Evolutionary conservation across 345 rosid genomes (phyloP), one percentile per base, ranked within the genome.

Genomic region (Boechera stricta): DNA sequence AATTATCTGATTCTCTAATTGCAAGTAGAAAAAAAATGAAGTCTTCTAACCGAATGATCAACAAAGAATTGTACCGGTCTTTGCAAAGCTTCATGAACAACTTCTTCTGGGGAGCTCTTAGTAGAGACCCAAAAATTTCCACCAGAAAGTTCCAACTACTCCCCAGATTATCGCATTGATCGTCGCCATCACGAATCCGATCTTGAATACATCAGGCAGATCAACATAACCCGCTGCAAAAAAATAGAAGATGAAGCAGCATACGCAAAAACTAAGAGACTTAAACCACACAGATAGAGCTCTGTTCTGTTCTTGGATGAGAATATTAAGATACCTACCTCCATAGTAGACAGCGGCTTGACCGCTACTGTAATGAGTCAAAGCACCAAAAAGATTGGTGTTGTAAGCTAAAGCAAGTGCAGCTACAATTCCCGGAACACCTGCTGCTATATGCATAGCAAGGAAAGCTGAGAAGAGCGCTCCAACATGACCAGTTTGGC

Each of bases 321-420:
- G 28, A 45, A 58, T 60, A 6, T 52, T 31, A 38, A 41, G 21
- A 56, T 48, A 41, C 99, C 97, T 89, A 44, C 99, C 98, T 89
- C 99, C 99, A 51, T 85, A 93, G 81, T 90, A 95, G 9, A 95
- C 97, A 75, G 98, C 98, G 38, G 99, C 97, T 86, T 92, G 98
- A 42, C 99, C 99, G 48, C 99, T 89, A 80, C 98, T 95, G 77
- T 92, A 95, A 82, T 95, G 99, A n/a, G 99, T 93, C 71, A 90
- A 69, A 35, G 99, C 89, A 64, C 98, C 99, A 53, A 93, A 93
- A 39, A 95, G 96, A 86, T 88, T 95, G 58, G 96, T 92, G 74
- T 91, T 92, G 77, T 84, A 92, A 69, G 98, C 98, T 69, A 95
- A 85, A 67, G 94, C 98, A 54, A 95, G 77, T 7, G 96, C 96